Percentiles rank a stretch among this genome's conserved stretches.
Conservation (phyloP, 306 rosid species). For the Begonia fuchsioides region DNA sequence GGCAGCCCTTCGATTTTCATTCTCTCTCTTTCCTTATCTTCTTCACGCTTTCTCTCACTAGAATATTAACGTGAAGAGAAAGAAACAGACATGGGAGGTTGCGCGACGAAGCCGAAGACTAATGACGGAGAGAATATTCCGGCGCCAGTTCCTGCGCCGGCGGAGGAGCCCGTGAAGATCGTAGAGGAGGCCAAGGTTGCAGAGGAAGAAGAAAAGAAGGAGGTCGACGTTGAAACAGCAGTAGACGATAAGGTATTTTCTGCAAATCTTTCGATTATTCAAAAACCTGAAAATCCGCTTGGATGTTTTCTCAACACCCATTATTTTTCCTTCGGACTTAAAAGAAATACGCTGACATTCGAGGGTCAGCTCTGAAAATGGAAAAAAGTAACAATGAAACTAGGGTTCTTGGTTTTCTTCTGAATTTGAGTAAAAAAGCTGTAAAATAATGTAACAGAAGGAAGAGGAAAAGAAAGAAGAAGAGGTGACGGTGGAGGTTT, state of each 20-base stretch:
- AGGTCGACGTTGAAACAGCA: slow-evolving; percentile 1
- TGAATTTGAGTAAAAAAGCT: not conserved
- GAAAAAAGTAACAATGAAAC: too few relatives aligned
- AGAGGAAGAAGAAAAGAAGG: not conserved
- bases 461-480: not conserved
- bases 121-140: not conserved
- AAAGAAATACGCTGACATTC: too few relatives aligned
- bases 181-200: not conserved
- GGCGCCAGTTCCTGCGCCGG: not conserved
- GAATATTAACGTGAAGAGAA: not conserved
- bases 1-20: too few relatives aligned
- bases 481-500: not conserved
- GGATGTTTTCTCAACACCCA: too few relatives aligned
- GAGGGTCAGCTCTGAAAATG: too few relatives aligned
- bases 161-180: slow-evolving; percentile 2
- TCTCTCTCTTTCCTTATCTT: not conserved
- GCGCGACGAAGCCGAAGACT: slow-evolving; percentile 11
- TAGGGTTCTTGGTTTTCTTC: not conserved
- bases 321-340: too few relatives aligned
- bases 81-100: slow-evolving; percentile 6
- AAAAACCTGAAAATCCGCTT: too few relatives aligned
- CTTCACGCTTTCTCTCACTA: not conserved
- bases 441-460: not conserved
- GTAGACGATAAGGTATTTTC: not conserved
- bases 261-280: not conserved